These are phyloP conservation scores for Termitomyces sp. DNA, from an alignment of 768 basidiomycete species.

Conservation along the genomic window DNA sequence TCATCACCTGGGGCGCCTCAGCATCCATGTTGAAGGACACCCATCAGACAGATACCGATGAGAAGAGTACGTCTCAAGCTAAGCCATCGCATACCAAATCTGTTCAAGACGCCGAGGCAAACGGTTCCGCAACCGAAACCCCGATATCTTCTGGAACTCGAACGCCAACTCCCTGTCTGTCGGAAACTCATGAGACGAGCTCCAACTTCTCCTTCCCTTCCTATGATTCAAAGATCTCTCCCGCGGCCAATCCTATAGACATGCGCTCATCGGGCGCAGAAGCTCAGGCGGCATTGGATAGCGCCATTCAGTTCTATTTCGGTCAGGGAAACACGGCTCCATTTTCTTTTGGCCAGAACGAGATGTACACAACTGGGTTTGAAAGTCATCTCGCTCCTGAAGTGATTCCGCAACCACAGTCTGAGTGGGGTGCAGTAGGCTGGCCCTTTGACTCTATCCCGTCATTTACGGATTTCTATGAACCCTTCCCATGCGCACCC, in stretches of 20 bases:
- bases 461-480: background rate
- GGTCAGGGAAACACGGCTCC: background rate
- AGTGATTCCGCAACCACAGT: background rate
- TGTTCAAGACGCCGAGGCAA: background rate
- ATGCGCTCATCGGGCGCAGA: background rate
- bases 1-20: background rate
- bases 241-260: no score
- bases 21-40: background rate
- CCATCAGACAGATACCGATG: background rate
- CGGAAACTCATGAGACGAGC: background rate
- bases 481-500: background rate
- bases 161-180: background rate
- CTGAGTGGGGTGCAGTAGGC: background rate
- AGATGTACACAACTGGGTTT: background rate
- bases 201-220: background rate
- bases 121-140: no score
- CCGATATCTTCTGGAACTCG: no score
- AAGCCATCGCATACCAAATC: background rate
- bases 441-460: background rate
- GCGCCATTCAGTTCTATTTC: background rate
- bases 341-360: background rate
- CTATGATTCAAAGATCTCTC: background rate
- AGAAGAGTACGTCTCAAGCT: background rate
- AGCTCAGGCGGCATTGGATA: background rate
- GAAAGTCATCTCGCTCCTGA: background rate